A percentile compares a stretch with the other conserved stretches of the same genome.
phyloP scores from a whole-genome alignment of 106 monocot species.

The Dendrobium huoshanense region DNA sequence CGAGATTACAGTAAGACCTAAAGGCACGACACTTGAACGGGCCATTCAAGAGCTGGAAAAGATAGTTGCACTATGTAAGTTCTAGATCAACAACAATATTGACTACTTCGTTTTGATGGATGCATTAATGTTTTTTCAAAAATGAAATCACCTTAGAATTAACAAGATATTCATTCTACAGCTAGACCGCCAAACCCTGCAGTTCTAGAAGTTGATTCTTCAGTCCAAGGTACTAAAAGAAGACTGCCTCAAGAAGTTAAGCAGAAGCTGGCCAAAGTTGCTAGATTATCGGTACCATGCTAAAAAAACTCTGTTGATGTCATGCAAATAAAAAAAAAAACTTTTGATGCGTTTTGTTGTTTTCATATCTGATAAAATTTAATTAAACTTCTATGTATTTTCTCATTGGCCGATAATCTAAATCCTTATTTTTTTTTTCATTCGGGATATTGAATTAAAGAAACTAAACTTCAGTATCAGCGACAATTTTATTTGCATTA shows the following conservation, averaged over 20 bases:
- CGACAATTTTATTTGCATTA: neutral
- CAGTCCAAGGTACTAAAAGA: slow-evolving; percentile 60
- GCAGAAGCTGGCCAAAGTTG: slow-evolving; percentile 94
- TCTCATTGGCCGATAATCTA: neutral
- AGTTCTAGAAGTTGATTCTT: slow-evolving; percentile 52
- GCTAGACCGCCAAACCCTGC: slow-evolving; percentile 62
- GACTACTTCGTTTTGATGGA: neutral
- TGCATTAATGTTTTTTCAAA: neutral
- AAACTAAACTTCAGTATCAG: neutral
- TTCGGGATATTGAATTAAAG: neutral
- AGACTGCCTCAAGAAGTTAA: slow-evolving; percentile 91
- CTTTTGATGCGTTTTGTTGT: neutral
- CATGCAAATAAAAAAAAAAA: too few relatives aligned
- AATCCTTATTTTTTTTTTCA: neutral
- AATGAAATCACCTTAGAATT: neutral
- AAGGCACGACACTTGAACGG: slow-evolving; percentile 77
- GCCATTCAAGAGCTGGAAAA: slow-evolving; percentile 89
- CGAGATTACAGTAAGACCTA: slow-evolving; percentile 57
- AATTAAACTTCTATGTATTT: neutral
- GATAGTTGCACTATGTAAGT: slow-evolving; percentile 78
- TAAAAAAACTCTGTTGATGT: neutral
- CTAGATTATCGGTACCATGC: slow-evolving; percentile 80
- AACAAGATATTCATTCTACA: slow-evolving; percentile 28
- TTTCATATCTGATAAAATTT: neutral
- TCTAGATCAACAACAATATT: neutral